Conservation (phyloP, 495 filamentous ascomycete species). For the Pyrenula aspistea region DNA sequence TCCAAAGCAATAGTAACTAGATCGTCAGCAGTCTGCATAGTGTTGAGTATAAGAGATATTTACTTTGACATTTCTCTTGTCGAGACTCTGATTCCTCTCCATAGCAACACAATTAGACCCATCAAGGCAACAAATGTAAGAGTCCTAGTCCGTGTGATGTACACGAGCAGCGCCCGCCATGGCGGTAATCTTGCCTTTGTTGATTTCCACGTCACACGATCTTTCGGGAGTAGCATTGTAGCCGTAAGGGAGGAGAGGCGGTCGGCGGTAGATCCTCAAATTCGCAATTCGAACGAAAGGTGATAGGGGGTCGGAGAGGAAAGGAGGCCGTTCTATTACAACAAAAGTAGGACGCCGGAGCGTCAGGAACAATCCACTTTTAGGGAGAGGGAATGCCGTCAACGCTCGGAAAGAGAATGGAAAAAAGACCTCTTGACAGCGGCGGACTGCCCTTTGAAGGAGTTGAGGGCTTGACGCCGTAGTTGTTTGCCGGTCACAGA, state of each 20-base stretch:
- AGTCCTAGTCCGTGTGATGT: conserved; percentile 69
- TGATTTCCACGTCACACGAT: conserved; percentile 87
- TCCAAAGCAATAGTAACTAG: conserved; percentile 96
- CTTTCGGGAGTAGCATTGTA: conserved; percentile 69
- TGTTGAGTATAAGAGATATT: conserved; percentile 19
- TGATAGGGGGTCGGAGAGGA: neutral
- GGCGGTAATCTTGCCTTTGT: conserved; percentile 72
- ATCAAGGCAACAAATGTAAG: conserved; percentile 61
- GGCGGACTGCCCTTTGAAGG: too few species aligned
- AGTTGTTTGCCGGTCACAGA: too few species aligned
- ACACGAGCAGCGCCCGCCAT: conserved; percentile 63
- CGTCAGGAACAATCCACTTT: too few species aligned
- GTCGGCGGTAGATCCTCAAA: neutral
- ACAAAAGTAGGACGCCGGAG: too few species aligned
- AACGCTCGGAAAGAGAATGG: too few species aligned
- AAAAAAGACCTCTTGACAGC: too few species aligned
- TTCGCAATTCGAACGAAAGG: neutral
- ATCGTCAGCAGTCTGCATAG: conserved; percentile 4
- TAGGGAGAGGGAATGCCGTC: too few species aligned
- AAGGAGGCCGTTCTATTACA: neutral
- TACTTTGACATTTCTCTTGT: conserved; percentile 90
- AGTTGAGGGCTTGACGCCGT: too few species aligned
- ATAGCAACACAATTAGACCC: conserved; percentile 71
- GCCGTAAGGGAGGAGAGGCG: conserved; percentile 1
- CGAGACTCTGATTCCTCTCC: conserved; percentile 72